Evolutionary conservation across 2,329 filamentous ascomycete species (phyloP), one percentile per base, ranked within the genome.

Genomic region (Microdochium bolleyi): DNA sequence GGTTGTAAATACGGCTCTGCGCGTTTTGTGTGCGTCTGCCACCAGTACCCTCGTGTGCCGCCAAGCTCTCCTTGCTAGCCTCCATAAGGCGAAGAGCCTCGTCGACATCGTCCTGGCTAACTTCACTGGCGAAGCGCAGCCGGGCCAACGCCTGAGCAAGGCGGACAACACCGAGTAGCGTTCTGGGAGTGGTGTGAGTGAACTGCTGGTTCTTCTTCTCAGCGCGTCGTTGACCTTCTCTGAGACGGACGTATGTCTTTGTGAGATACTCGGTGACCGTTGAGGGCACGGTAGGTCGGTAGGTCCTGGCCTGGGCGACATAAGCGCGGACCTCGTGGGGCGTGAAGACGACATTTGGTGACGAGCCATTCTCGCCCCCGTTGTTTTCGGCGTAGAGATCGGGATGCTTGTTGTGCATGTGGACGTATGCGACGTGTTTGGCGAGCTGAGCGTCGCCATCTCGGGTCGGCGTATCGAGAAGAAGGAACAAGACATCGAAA

Each of bases 401-500:
- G 0, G 94, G 94, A 68, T 99, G 94, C 52, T 83, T 85, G 73
- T 88, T 94, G 77, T 97, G 85, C 87, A 97, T 99, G 75, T 99
- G 94, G 50, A 99, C 94, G 66, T 91, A 89, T 30, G 94, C 87
- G 59, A 99, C 94, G 77, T 99, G 94, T 70, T 89, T 89, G 56
- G 94, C 94, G 22, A 99, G 83, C 70, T 96, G 89, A 65, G 95
- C 91, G 64, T 99, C 94, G 0, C 83, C 80, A 60, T 99, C 94
- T 57, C 91, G 87, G 19, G 85, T 86, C 2, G 94, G 92, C 37
- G 90, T 96, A 74, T 99, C 94, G 54, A 99, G 87, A 62, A 99
- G 92, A 49, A 99, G 79, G 79, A 97, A 99, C 60, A 99, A 82
- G 60, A 99, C 81, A 69, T 99, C 94, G 72, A 99, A 99, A 82